Conservation (phyloP, 805 yeast species). For the Kluyveromyces dobzhanskii region DNA sequence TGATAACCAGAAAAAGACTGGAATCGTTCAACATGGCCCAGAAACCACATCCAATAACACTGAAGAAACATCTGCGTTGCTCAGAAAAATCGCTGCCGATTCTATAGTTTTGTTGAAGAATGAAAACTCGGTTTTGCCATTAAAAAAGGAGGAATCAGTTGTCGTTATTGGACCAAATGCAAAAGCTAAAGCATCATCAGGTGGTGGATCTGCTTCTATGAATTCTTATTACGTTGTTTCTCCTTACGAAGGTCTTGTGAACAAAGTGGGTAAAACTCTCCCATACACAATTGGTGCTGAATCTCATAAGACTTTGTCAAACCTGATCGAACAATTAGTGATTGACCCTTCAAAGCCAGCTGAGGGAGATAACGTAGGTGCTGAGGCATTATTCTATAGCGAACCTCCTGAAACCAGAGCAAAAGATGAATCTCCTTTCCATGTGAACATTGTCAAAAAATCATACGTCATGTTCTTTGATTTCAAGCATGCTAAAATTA, state of each 20-base stretch:
- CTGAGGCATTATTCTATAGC: conserved; percentile 19
- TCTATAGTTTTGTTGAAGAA: conserved; percentile 51
- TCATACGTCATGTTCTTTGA: conserved; percentile 23
- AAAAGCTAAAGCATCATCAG: conserved; percentile 39
- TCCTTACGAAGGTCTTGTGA: conserved; percentile 39
- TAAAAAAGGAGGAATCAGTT: conserved; percentile 33
- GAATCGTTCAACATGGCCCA: conserved; percentile 33
- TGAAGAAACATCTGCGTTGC: conserved; percentile 36
- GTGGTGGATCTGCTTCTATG: conserved; percentile 57
- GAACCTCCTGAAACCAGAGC: conserved; percentile 11
- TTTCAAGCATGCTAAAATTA: conserved; percentile 19
- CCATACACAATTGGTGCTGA: conserved; percentile 32
- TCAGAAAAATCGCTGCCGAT: conserved; percentile 42
- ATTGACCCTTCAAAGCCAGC: conserved; percentile 13
- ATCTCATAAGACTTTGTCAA: conserved; percentile 30
- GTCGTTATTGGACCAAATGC: conserved; percentile 58
- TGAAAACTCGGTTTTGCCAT: conserved; percentile 39
- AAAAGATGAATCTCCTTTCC: conserved; percentile 21
- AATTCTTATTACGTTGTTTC: conserved; percentile 40
- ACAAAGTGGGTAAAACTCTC: conserved; percentile 20
- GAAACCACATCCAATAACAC: conserved; percentile 35
- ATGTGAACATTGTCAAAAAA: conserved; percentile 15
- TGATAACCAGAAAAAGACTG: conserved; percentile 27
- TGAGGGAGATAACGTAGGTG: conserved; percentile 13
- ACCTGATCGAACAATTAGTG: conserved; percentile 21